Evolutionary conservation across 2,329 filamentous ascomycete species (phyloP), one percentile per base, ranked within the genome.

Genomic region (Aspergillus luchuensis): DNA sequence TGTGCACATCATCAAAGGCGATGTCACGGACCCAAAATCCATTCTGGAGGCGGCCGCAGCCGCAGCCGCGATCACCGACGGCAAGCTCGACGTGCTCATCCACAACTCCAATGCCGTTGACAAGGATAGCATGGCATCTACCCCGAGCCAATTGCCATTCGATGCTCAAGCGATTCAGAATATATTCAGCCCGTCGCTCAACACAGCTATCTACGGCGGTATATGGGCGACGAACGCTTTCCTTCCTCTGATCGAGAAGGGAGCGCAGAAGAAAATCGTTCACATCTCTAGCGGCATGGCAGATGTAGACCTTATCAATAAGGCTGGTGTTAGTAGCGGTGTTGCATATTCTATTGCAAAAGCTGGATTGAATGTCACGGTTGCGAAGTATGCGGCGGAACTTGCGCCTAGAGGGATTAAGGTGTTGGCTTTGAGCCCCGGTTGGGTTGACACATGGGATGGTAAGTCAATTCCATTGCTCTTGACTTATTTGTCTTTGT

Each of bases 61-160:
- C 33, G 67, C 70, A 15, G 63, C 74, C 11, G 57, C 65, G n/a
- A 66, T 79, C 58, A 77, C 75, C 5, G 71, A 67, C 21, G 76
- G 76, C 30, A 71, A 63, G 23, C 70, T 81, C 19, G 79, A 81
- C 66, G 72, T 78, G 49, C 66, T 82, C 15, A 76, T 81, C 60
- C 72, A 77, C 54, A 80, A 78, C 57, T 76, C 74, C 33, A 75
- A 71, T 47, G 69, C 73, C 17, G 58, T 76, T n/a, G 50, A 59
- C 25, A 28, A 4, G 49, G 50, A 60, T 10, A 49, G 65, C 1
- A 51, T 67, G 49, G 58, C 57, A 30, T 45, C 51, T 11, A 61
- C 45, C 21, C 69, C 72, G 13, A 64, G 57, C 7, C 60, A 66
- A 47, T 11, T 63, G 17, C 64, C 63, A 36, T 59, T 62, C 39